Evolutionary conservation across 225 moss, liverwort and hornwort genomes (phyloP).

Genomic region (Pseudisothecium myosuroides): DNA sequence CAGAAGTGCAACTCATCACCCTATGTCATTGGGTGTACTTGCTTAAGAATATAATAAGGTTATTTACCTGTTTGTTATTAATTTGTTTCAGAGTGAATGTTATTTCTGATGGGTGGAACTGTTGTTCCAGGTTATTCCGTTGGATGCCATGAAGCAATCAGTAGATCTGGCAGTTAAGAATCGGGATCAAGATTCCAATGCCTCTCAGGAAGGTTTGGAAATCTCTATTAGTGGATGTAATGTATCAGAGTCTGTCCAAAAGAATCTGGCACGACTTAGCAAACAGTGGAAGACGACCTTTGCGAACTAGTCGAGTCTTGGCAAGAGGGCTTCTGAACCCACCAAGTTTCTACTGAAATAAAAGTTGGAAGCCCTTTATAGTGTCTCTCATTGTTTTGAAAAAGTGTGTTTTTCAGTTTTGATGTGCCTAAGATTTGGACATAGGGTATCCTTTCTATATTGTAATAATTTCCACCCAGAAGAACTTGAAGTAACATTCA

Average conservation of each 20-base stretch:
- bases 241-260: constrained; percentile 40
- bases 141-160: constrained; percentile 50
- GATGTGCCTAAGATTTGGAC: neutral
- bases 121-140: constrained; percentile 40
- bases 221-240: constrained; percentile 55
- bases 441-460: neutral
- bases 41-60: neutral
- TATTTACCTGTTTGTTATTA: neutral
- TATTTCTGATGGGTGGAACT: neutral
- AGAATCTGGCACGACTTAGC: constrained; percentile 25
- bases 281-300: constrained; percentile 48
- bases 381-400: neutral
- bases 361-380: neutral
- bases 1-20: neutral
- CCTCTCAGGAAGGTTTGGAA: constrained; percentile 29
- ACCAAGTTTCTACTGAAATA: neutral
- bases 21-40: neutral
- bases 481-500: neutral
- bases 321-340: neutral
- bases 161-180: constrained; percentile 26
- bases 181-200: neutral
- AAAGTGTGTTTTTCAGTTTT: neutral
- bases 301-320: neutral
- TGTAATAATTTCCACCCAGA: neutral
- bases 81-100: neutral